Evolutionary conservation across 75 land plant species (phyloP).

Genomic region (Pinus albicaulis): DNA sequence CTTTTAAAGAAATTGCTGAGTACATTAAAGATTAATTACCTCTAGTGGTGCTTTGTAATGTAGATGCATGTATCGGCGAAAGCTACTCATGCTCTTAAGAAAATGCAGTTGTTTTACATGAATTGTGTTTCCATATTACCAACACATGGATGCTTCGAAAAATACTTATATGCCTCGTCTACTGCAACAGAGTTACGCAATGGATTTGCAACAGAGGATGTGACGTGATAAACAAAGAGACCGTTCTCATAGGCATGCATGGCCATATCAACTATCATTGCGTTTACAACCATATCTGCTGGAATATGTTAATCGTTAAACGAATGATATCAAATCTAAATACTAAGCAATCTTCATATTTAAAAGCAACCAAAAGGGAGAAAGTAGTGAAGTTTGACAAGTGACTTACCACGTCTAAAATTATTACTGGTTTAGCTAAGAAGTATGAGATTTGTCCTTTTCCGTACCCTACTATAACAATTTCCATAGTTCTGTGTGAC

Average conservation of each 20-base stretch:
- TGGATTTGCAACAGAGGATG: constrained; percentile 56
- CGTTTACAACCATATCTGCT: constrained; percentile 72
- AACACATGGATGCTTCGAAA: constrained; percentile 35
- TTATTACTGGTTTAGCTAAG: constrained; percentile 9
- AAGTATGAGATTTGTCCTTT: constrained; percentile 17
- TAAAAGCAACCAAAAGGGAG: too few species aligned
- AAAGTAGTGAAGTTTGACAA: too few species aligned
- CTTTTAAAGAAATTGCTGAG: background rate
- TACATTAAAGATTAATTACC: background rate
- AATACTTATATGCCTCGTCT: constrained; percentile 25
- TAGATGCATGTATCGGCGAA: constrained; percentile 14
- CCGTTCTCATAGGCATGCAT: constrained; percentile 23
- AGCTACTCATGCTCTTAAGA: constrained; percentile 20
- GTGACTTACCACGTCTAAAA: constrained; percentile 29
- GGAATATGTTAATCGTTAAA: constrained; percentile 34
- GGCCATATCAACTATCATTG: constrained; percentile 48
- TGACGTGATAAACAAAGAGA: constrained; percentile 49
- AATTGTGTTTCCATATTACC: constrained; percentile 33
- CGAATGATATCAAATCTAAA: background rate
- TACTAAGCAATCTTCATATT: background rate
- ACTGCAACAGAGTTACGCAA: constrained; percentile 25
- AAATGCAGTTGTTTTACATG: constrained; percentile 10
- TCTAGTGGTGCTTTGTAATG: constrained; percentile 18
- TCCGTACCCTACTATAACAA: constrained; percentile 13
- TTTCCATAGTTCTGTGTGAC: constrained; percentile 20